A percentile compares a stretch with the other conserved stretches of the same genome.
These are phyloP conservation scores for Fonsecaea nubica DNA, from an alignment of 2,329 filamentous ascomycete genomes.

Conservation along the genomic window DNA sequence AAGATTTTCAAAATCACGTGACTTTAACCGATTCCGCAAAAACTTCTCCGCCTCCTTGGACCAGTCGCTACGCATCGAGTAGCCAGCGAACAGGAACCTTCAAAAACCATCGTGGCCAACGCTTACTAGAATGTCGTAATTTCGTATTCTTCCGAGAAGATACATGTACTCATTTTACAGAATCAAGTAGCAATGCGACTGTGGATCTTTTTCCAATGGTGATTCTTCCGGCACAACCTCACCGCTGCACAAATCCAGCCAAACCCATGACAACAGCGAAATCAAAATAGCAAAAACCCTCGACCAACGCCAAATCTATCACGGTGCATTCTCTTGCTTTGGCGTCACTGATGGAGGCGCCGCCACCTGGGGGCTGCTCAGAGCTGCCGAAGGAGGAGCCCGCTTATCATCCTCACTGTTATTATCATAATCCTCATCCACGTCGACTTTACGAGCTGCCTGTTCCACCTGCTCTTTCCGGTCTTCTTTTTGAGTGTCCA, in stretches of 20 bases:
- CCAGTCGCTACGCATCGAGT: too few relatives aligned
- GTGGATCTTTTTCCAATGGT: slow-evolving; percentile 4
- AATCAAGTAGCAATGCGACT: not conserved
- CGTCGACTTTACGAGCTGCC: slow-evolving; percentile 91
- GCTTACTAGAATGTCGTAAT: not conserved
- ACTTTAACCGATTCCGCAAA: not conserved
- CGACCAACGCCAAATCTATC: not conserved
- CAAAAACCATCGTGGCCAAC: not conserved
- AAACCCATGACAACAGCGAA: slow-evolving; percentile 4
- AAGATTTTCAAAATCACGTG: slow-evolving; percentile 12
- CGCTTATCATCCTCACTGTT: slow-evolving; percentile 82
- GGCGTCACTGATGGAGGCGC: slow-evolving; percentile 29
- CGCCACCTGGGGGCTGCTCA: slow-evolving; percentile 31
- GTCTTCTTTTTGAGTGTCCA: slow-evolving; percentile 63
- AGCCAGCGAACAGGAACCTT: not conserved
- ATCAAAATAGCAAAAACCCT: not conserved
- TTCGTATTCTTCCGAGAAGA: not conserved
- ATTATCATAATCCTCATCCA: slow-evolving; percentile 97
- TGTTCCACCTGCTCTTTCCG: slow-evolving; percentile 71
- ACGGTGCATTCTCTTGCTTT: slow-evolving; percentile 31
- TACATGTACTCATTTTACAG: slow-evolving; percentile 6
- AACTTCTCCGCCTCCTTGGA: not conserved
- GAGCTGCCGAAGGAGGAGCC: slow-evolving; percentile 27
- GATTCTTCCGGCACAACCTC: not conserved
- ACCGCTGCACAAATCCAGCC: slow-evolving; percentile 10